These are phyloP conservation scores for Mortierella claussenii DNA, from an alignment of 192 early-diverging fungal genomes.

Conservation along the genomic window DNA sequence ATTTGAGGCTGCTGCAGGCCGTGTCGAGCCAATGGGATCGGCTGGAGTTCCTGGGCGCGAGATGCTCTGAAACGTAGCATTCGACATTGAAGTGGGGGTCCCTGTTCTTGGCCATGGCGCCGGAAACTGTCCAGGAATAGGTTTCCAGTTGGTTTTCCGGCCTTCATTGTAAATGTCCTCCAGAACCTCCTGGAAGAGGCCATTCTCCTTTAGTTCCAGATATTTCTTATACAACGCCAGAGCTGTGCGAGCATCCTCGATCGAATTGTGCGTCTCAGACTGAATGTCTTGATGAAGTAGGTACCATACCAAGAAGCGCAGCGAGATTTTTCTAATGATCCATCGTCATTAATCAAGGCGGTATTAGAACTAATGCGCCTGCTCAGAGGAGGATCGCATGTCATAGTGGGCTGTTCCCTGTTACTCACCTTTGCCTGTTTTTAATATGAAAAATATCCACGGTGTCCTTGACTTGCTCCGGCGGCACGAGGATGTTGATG, in stretches of 20 bases:
- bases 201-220: constrained; percentile 67
- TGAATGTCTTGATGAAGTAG: constrained; percentile 88
- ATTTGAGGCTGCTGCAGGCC: not conserved
- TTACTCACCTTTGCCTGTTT: constrained; percentile 72
- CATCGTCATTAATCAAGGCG: not conserved
- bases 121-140: constrained; percentile 54
- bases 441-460: constrained; percentile 92
- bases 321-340: constrained; percentile 78
- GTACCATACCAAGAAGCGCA: constrained; percentile 93
- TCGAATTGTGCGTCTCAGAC: constrained; percentile 88
- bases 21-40: not conserved
- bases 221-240: constrained; percentile 89
- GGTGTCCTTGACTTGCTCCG: constrained; percentile 90
- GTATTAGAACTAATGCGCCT: no score
- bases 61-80: constrained; percentile 25
- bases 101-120: constrained; percentile 37
- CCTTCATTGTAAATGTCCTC: constrained; percentile 90
- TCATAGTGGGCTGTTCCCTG: not conserved
- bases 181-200: constrained; percentile 75
- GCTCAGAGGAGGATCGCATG: no score
- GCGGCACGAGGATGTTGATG: constrained; percentile 90
- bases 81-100: not conserved
- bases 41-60: constrained; percentile 27
- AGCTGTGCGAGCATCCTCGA: constrained; percentile 92
- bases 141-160: constrained; percentile 63